Evolutionary conservation across 1,284 basidiomycete species (phyloP).

Genomic region (Hymenochaete sp.): DNA sequence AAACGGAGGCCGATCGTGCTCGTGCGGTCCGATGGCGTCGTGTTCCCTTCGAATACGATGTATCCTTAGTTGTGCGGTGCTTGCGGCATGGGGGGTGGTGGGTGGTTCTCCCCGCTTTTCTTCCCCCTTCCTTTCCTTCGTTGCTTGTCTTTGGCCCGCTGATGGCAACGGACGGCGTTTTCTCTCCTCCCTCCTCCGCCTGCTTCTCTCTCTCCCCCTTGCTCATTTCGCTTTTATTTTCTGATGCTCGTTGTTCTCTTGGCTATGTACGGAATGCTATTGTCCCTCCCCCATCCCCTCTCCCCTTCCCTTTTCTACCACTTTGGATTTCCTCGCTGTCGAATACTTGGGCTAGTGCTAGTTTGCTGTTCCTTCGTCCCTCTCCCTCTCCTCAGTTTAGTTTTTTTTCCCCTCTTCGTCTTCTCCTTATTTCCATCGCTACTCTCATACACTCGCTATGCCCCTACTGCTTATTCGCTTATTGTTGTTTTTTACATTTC

Average conservation of each 20-base stretch:
- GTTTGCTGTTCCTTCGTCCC: no score
- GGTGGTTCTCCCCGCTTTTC: no score
- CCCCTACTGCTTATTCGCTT: conserved; percentile 14
- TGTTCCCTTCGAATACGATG: conserved; percentile 81
- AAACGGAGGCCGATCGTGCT: conserved; percentile 77
- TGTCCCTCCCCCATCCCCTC: no score
- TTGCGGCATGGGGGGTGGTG: no score
- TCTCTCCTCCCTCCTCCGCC: no score
- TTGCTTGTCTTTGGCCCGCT: conserved; percentile 12
- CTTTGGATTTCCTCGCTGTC: conserved; percentile 13
- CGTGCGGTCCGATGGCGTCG: conserved; percentile 81
- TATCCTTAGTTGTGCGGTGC: conserved; percentile 60
- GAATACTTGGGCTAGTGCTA: no score
- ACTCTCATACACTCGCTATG: conserved; percentile 16
- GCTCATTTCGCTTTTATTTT: no score
- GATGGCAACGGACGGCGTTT: conserved; percentile 18
- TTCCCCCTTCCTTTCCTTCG: no score
- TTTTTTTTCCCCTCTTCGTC: conserved; percentile 14
- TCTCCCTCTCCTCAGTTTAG: no score
- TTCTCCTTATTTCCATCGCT: conserved; percentile 18
- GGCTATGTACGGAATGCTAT: no score
- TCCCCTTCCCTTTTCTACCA: conserved; percentile 14
- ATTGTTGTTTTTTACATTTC: conserved; percentile 1
- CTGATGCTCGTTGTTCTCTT: no score
- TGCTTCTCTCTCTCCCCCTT: no score